Base-by-base conservation (phyloP, 179 eudicot genomes). In the Drosera spatulata region DNA sequence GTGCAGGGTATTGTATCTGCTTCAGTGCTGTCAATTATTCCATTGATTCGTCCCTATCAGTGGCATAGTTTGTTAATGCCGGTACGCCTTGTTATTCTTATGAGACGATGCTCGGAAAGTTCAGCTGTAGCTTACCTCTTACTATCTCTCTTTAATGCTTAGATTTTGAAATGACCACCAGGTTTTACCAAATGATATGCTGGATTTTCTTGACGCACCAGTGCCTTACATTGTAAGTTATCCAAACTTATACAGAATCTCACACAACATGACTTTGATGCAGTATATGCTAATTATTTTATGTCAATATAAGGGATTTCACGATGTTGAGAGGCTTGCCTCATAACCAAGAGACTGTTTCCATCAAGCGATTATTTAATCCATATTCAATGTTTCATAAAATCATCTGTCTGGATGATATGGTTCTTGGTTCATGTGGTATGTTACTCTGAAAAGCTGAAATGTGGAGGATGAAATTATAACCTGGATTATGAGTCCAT, bases 61-160 rank as follows among this genome's bases (percentile, higher is more conserved):
- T 93, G 99, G 99, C 99, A 93, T 68, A 93, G 99, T 77, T 73
- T 86, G 69, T 79, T 93, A 64, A 90, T 93, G 95, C 95, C 99
- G 66, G 99, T 93, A 86, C 50, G 72, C 73, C 54, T 33, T 14
- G 44, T 39, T 54, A 41, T 46, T 63, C 54, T 63, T 3, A 22
- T 22, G 33, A 22, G 33, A 22, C 33, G 33, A 22, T 22, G 33
- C 33, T 22, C 33, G 33, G 33, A 22, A 22, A 22, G 33, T 22
- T 22, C 33, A 22, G 33, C 33, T 22, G 33, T 22, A 22, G 33
- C 33, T 22, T 22, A 22, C 33, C 33, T 22, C 45, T 43, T 43
- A 43, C 45, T 43, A 43, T 43, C 45, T 43, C 39, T 8, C 39
- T 8, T 39, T 55, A 54, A 13, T 13, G 15, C 61, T 58, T 58